Conservation (phyloP, 2,329 filamentous ascomycete species). For the Stylonectria norvegica region DNA sequence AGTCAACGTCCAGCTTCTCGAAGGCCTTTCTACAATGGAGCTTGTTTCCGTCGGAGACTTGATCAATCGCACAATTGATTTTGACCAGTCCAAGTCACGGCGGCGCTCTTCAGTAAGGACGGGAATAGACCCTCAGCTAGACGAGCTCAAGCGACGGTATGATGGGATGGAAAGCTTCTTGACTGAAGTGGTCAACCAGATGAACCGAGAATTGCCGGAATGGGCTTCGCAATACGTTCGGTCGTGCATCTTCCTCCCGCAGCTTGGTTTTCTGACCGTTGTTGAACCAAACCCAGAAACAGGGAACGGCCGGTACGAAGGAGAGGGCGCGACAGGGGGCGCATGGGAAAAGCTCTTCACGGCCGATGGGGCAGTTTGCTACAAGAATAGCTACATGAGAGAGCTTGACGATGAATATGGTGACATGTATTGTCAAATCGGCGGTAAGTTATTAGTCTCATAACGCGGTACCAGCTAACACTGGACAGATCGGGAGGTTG, state of each 20-base stretch:
- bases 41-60: slow-evolving; percentile 65
- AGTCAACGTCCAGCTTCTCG: slow-evolving; percentile 45
- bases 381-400: slow-evolving; percentile 79
- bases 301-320: slow-evolving; percentile 60
- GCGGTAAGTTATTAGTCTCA: slow-evolving; percentile 50
- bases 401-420: slow-evolving; percentile 79
- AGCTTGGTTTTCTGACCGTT: slow-evolving; percentile 83
- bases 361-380: slow-evolving; percentile 70
- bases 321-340: slow-evolving; percentile 52
- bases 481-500: slow-evolving; percentile 73
- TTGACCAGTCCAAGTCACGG: slow-evolving; percentile 69
- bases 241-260: slow-evolving; percentile 87
- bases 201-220: slow-evolving; percentile 61
- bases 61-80: slow-evolving; percentile 75
- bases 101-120: slow-evolving; percentile 68
- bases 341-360: slow-evolving; percentile 77
- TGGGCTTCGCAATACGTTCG: slow-evolving; percentile 51
- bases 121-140: slow-evolving; percentile 71
- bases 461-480: slow-evolving; percentile 16
- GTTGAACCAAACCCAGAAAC: slow-evolving; percentile 54
- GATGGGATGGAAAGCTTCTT: slow-evolving; percentile 74
- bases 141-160: slow-evolving; percentile 73
- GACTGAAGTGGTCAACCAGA: slow-evolving; percentile 60
- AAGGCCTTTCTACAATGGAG: slow-evolving; percentile 54
- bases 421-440: slow-evolving; percentile 80